phyloP scores from a whole-genome alignment of 495 filamentous ascomycete genomes.

The Penicillium bovifimosum region DNA sequence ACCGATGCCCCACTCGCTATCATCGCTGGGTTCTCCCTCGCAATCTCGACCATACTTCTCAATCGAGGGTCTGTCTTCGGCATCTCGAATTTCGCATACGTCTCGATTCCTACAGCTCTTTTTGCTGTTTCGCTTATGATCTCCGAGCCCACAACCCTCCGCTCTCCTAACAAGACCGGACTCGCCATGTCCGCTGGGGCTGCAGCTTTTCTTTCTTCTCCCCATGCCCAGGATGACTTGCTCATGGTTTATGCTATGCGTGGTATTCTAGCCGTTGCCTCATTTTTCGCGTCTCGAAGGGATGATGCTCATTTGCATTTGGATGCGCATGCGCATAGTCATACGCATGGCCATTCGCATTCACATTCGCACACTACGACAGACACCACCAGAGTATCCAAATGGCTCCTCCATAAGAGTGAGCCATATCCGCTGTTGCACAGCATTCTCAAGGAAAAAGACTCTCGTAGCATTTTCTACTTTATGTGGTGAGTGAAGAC shows the following conservation, averaged over 20 bases:
- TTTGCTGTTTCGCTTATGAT: conserved; percentile 30
- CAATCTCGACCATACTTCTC: conserved; percentile 17
- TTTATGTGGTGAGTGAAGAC: conserved; percentile 72
- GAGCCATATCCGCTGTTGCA: conserved; percentile 71
- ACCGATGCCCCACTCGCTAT: conserved; percentile 29
- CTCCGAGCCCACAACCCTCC: conserved; percentile 21
- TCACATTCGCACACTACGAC: conserved; percentile 32
- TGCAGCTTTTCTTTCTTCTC: conserved; percentile 33
- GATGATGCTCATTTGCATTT: conserved; percentile 31
- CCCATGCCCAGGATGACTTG: conserved; percentile 29
- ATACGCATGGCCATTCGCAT: conserved; percentile 36
- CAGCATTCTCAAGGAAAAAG: conserved; percentile 81
- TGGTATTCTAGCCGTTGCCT: conserved; percentile 24
- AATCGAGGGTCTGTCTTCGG: conserved; percentile 21
- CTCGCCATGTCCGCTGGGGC: conserved; percentile 27
- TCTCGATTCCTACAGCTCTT: conserved; percentile 21
- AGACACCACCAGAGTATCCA: conserved; percentile 55
- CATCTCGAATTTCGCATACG: conserved; percentile 20
- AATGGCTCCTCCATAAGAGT: conserved; percentile 57
- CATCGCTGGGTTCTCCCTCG: conserved; percentile 24
- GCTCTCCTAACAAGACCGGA: conserved; percentile 33
- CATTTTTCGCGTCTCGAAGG: conserved; percentile 34
- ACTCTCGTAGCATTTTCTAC: conserved; percentile 94
- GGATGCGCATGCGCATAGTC: conserved; percentile 30
- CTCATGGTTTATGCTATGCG: conserved; percentile 28